Base-by-base conservation (phyloP, 2,329 filamentous ascomycete species). In the Hypoxylon sp. region DNA sequence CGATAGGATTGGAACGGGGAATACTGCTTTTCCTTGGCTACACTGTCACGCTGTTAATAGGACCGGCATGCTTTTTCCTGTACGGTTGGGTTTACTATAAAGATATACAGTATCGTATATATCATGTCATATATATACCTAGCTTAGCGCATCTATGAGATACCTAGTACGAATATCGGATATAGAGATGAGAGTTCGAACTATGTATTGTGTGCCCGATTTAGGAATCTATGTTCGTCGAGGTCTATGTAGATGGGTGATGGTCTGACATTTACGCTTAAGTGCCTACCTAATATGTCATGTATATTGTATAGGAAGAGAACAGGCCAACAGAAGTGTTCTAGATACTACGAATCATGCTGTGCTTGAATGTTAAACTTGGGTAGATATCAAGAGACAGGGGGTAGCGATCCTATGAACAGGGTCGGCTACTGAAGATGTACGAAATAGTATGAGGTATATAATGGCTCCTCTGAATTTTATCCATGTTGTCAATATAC, bases 141-240 rank as follows among this genome's bases (percentile, higher is more conserved):
- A 43, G n/a, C 38, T 43, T 63, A 63, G 50, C 45, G 48, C 50
- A 60, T 65, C 43, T 60, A 32, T 53, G 34, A 50, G 55, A 64
- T 60, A 60, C 57, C 50, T 60, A 38, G 13, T 58, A 52, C 46
- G 30, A 34, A 60, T 55, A 9, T 30, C 21, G 11, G 23, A 34
- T 46, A 34, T 41, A 56, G 7, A 23, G 38, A 43, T 43, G 38
- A 11, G 38, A 43, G n/a, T n/a, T n/a, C n/a, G 34, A 36, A 14
- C 34, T 36, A 14, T 36, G 14, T 36, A 6, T 14, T 14, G 13
- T 36, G 34, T 36, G 13, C 34, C 34, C n/a, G 5, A n/a, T n/a
- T 38, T 38, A 14, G 0, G 5, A 38, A 38, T n/a, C 14, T 38
- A 14, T n/a, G 5, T 6, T 41, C 2, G 14, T n/a, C 2, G 19